Percentiles rank a stretch among this genome's conserved stretches.
Conservation (phyloP, 345 rosid genomes). For the Syzygium grande region DNA sequence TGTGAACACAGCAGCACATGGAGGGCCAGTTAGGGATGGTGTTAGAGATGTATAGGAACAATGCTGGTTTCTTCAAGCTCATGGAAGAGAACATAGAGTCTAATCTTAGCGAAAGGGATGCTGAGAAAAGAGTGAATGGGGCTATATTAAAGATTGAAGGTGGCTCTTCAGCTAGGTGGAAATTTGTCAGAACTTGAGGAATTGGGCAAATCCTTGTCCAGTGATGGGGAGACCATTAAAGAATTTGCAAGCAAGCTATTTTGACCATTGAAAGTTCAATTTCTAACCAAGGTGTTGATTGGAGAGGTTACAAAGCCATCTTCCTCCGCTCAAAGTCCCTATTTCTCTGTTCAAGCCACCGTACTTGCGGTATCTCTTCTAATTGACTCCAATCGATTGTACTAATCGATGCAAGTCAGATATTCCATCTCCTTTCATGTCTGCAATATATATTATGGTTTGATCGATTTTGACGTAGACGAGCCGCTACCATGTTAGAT, state of each 20-base stretch:
- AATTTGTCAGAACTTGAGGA: slow-evolving; percentile 32
- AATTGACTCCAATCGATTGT: no score
- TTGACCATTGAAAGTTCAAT: background rate
- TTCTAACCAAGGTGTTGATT: background rate
- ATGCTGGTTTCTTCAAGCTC: slow-evolving; percentile 37
- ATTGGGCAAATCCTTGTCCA: slow-evolving; percentile 10
- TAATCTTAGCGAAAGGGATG: slow-evolving; percentile 16
- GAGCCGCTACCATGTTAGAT: background rate
- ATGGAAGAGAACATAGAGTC: slow-evolving; percentile 36
- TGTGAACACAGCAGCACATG: slow-evolving; percentile 37
- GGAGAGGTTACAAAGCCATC: background rate
- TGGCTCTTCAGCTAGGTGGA: slow-evolving; percentile 41
- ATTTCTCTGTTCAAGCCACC: background rate
- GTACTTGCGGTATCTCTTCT: background rate
- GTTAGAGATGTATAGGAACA: slow-evolving; percentile 43
- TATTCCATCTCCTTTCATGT: background rate
- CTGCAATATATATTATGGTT: background rate
- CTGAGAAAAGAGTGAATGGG: slow-evolving; percentile 34
- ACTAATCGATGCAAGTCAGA: background rate
- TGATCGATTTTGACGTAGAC: background rate
- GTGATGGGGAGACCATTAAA: slow-evolving; percentile 1
- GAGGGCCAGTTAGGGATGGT: slow-evolving; percentile 47
- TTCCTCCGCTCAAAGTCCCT: background rate
- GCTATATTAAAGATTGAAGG: slow-evolving; percentile 19
- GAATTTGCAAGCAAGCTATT: slow-evolving; percentile 53